Percentiles rank a stretch among this genome's conserved stretches.
These are phyloP conservation scores for Aspergillus flavus DNA, from an alignment of 2,329 filamentous ascomycete species.

Conservation along the genomic window DNA sequence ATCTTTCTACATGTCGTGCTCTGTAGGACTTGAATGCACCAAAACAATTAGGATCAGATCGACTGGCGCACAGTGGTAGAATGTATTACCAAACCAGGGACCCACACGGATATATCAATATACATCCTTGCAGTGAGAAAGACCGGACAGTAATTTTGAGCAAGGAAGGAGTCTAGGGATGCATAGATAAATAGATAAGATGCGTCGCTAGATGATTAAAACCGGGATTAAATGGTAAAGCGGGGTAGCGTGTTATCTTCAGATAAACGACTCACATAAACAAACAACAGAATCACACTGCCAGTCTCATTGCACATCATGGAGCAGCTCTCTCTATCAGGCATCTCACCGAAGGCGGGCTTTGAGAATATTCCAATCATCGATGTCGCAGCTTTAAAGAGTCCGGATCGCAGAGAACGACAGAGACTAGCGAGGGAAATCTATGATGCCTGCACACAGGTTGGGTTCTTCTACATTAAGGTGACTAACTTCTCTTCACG, in stretches of 20 bases:
- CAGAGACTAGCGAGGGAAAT: slow-evolving; percentile 44
- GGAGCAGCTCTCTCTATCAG: neutral
- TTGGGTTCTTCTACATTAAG: slow-evolving; percentile 52
- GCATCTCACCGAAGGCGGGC: neutral
- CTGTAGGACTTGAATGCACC: too few species aligned
- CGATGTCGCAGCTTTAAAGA: slow-evolving; percentile 47
- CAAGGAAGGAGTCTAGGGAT: neutral
- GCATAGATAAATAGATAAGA: neutral
- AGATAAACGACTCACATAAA: neutral
- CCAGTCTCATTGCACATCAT: neutral
- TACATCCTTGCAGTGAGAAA: too few species aligned
- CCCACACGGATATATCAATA: neutral
- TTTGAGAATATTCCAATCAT: slow-evolving; percentile 46
- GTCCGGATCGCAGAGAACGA: slow-evolving; percentile 36
- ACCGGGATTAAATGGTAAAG: neutral
- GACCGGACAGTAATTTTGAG: too few species aligned
- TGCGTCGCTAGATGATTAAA: neutral
- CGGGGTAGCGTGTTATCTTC: neutral
- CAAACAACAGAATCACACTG: neutral
- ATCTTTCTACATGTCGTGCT: too few species aligned
- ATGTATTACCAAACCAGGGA: neutral
- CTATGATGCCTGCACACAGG: slow-evolving; percentile 40
- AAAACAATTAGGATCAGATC: too few species aligned
- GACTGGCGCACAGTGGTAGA: neutral
- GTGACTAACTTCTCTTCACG: slow-evolving; percentile 8